Evolutionary conservation across 1,284 basidiomycete genomes (phyloP).

Genomic region (Moesziomyces parantarcticus): DNA sequence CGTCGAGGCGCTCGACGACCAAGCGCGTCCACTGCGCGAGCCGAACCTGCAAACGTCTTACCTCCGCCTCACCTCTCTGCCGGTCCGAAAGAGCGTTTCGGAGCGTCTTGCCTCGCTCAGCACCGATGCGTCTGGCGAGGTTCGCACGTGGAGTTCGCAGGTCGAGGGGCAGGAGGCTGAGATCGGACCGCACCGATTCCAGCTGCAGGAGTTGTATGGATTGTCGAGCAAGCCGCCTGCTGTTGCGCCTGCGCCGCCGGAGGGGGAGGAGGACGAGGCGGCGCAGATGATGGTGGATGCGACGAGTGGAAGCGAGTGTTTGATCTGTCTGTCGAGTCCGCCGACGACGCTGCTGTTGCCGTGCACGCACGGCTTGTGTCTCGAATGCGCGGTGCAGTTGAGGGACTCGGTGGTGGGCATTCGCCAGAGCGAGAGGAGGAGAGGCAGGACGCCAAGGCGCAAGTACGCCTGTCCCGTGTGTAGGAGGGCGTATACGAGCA

Average conservation of each 20-base stretch:
- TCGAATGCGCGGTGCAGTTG: conserved; percentile 65
- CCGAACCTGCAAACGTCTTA: conserved; percentile 63
- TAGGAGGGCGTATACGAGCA: conserved; percentile 54
- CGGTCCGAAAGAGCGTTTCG: conserved; percentile 22
- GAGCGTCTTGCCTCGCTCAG: conserved; percentile 14
- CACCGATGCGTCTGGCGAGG: background rate
- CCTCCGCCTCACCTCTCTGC: conserved; percentile 52
- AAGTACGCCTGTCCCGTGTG: conserved; percentile 66
- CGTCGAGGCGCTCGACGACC: conserved; percentile 64
- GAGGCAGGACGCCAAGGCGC: conserved; percentile 57
- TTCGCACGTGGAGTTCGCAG: conserved; percentile 49
- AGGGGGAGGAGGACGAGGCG: conserved; percentile 30
- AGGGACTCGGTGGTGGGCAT: conserved; percentile 60
- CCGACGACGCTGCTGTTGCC: conserved; percentile 64
- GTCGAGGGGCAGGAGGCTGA: conserved; percentile 63
- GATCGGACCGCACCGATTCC: conserved; percentile 63
- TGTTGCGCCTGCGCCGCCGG: conserved; percentile 20
- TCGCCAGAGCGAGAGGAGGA: conserved; percentile 51
- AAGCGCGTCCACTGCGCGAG: conserved; percentile 49
- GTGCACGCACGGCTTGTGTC: conserved; percentile 66
- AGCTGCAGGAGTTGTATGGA: conserved; percentile 66
- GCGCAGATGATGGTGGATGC: conserved; percentile 33
- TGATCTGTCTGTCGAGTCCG: conserved; percentile 62
- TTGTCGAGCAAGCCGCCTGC: conserved; percentile 54
- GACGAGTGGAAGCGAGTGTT: conserved; percentile 56